Evolutionary conservation across 345 rosid species (phyloP), one percentile per base, ranked within the genome.

Genomic region (Arabis alpina): DNA sequence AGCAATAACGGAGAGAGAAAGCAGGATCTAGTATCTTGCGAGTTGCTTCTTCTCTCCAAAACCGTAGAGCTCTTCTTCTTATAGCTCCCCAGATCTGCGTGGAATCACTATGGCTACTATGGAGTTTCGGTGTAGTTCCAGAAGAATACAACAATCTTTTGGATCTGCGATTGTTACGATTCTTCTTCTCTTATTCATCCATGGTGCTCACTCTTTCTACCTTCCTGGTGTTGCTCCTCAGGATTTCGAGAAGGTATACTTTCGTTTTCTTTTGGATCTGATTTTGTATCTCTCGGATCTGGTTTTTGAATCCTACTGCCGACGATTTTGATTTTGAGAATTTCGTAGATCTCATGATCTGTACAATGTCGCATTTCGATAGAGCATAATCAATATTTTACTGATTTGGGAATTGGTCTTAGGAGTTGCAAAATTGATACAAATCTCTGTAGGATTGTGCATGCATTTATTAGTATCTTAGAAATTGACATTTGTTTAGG

Each of bases 221-320:
- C 98, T 92, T 60, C 98, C 98, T 2, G 98, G 98, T 66, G 98
- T 92, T 65, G 96, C 95, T 39, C 98, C 98, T 60, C 81, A 84
- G 79, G 96, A 92, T 81, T 89, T 92, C 86, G 70, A 74, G 24
- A 88, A 83, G 96, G 98, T 89, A 44, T 15, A 37, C 45, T 55
- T 27, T 14, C 34, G 3, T 10, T 53, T 13, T 10, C 44, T 24
- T 1, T 45, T 30, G 5, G 72, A 79, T 79, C 77, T 75, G 70
- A 37, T 54, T 60, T 60, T 39, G 13, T 28, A 43, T 49, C 77
- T 51, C 73, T 28, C 66, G 53, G 74, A 72, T 52, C 66, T 72
- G 68, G 1, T 32, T 40, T 59, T 28, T 1, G 11, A 55, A 67
- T 52, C 43, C 4, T 58, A 48, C 48, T 69, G 41, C 4, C 10